A percentile compares a stretch with the other conserved stretches of the same genome.
phyloP scores from a whole-genome alignment of 2,329 filamentous ascomycete species.

The Ophiobolus disseminans region DNA sequence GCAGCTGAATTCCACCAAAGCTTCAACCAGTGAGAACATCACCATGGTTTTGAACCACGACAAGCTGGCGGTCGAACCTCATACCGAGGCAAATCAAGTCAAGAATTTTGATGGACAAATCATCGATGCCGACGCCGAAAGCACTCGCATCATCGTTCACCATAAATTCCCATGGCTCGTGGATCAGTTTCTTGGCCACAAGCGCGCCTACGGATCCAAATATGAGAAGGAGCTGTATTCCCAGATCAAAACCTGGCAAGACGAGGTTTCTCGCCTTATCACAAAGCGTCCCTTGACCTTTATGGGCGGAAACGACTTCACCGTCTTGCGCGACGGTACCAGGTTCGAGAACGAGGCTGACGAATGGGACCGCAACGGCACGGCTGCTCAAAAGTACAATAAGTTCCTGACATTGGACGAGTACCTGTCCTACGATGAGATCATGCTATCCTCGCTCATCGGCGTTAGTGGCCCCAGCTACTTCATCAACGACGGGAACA shows the following conservation, averaged over 20 bases:
- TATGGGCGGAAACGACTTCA: conserved; percentile 5
- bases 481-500: conserved; percentile 13
- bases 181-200: conserved; percentile 7
- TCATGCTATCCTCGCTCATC: conserved; percentile 11
- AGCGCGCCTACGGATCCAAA: conserved; percentile 6
- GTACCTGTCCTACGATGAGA: conserved; percentile 15
- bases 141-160: conserved; percentile 8
- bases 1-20: not conserved
- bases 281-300: conserved; percentile 11
- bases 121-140: conserved; percentile 4
- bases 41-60: conserved; percentile 3
- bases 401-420: conserved; percentile 1
- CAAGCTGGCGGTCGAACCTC: conserved; percentile 3
- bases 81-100: conserved; percentile 9
- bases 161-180: conserved; percentile 7
- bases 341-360: not conserved
- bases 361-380: conserved; percentile 15
- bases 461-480: conserved; percentile 8
- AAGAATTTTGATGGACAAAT: conserved; percentile 6
- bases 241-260: conserved; percentile 2
- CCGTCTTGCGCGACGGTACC: conserved; percentile 7
- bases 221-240: conserved; percentile 11
- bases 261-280: conserved; percentile 7
- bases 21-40: not conserved
- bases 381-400: conserved; percentile 7